Evolutionary conservation across 169 alveolate genomes (phyloP).

Genomic region (Eimeria zaria): DNA sequence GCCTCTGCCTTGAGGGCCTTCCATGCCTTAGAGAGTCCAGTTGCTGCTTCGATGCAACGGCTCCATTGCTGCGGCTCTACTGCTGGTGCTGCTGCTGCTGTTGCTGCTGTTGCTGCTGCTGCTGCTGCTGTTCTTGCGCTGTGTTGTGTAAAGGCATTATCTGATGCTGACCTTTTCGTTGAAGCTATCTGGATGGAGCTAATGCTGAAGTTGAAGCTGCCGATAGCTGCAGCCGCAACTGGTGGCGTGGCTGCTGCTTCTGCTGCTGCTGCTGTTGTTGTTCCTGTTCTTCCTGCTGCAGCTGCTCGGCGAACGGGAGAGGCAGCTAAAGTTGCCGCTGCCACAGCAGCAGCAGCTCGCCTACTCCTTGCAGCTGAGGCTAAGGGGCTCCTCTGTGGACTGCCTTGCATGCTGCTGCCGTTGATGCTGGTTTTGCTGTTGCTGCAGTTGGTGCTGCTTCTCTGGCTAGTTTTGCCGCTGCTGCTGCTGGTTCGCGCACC

Average conservation of each 20-base stretch:
- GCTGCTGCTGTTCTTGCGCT: slow-evolving; percentile 2
- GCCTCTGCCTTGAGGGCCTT: slow-evolving; percentile 17
- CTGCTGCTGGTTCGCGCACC: neutral
- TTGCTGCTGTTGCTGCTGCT: no score
- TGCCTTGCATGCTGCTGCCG: slow-evolving; percentile 58
- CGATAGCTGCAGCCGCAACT: slow-evolving; percentile 2
- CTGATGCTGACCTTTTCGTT: neutral
- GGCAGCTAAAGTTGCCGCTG: slow-evolving; percentile 61
- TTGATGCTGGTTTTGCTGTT: neutral
- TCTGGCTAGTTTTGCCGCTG: neutral
- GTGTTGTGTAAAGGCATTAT: neutral
- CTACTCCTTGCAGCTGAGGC: slow-evolving; percentile 48
- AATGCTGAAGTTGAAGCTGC: neutral
- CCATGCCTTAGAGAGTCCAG: slow-evolving; percentile 21
- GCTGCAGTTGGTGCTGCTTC: neutral
- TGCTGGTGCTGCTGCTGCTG: slow-evolving; percentile 46
- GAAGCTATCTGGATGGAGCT: neutral
- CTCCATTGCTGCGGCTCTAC: slow-evolving; percentile 27
- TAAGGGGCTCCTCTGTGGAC: slow-evolving; percentile 54
- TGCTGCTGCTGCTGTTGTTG: slow-evolving; percentile 2
- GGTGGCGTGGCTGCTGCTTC: neutral
- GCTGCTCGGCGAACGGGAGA: slow-evolving; percentile 58
- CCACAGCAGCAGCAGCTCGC: slow-evolving; percentile 76
- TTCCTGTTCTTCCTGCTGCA: slow-evolving; percentile 37
- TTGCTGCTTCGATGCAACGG: slow-evolving; percentile 51